phyloP scores from a whole-genome alignment of 768 basidiomycete genomes.

The Psilocybe cyanescens region DNA sequence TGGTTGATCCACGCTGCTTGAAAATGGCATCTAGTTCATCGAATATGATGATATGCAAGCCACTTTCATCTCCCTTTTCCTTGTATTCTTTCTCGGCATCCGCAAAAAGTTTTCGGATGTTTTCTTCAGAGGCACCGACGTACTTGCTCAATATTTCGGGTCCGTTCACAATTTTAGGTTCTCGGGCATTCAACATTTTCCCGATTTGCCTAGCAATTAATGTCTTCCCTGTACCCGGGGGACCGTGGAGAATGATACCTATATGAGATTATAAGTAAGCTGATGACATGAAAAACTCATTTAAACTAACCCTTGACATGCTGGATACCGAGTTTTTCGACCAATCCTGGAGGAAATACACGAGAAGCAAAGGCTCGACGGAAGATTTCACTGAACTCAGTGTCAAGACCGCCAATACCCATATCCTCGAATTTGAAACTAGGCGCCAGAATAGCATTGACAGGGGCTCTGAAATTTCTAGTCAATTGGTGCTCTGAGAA shows the following conservation, averaged over 20 bases:
- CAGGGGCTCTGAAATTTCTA: constrained; percentile 61
- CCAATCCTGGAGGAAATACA: constrained; percentile 96
- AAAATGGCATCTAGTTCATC: constrained; percentile 98
- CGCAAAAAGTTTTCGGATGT: constrained; percentile 95
- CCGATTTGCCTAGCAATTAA: constrained; percentile 98
- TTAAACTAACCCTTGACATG: constrained; percentile 88
- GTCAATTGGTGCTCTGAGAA: constrained; percentile 4
- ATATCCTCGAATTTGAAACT: constrained; percentile 99
- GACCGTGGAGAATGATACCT: constrained; percentile 95
- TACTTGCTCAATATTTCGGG: constrained; percentile 98
- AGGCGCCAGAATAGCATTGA: constrained; percentile 94
- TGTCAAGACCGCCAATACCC: constrained; percentile 98
- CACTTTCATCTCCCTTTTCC: constrained; percentile 95
- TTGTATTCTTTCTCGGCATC: constrained; percentile 99
- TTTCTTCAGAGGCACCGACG: constrained; percentile 97
- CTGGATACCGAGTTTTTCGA: constrained; percentile 97
- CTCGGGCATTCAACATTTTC: constrained; percentile 97
- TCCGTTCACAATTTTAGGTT: constrained; percentile 98
- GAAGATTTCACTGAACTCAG: constrained; percentile 95
- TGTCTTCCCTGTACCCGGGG: constrained; percentile 98
- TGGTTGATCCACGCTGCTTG: constrained; percentile 95
- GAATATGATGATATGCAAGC: constrained; percentile 98
- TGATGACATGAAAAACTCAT: background rate
- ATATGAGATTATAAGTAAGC: background rate
- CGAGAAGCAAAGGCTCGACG: constrained; percentile 97